phyloP scores from a whole-genome alignment of 306 rosid genomes.

The peach (Prunus persica) region Prunus_persica_NCBIv2 NC_034016.1:18839501-18840000 shows the following conservation, averaged over 20 bases:
- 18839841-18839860: background rate
- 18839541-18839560: constrained; percentile 23
- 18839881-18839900: too few species aligned
- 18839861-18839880: background rate
- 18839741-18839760: background rate
- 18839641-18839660: constrained; percentile 4
- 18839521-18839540: constrained; percentile 26
- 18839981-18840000: too few species aligned
- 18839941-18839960: background rate
- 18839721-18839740: background rate
- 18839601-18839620: constrained; percentile 29
- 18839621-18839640: constrained; percentile 29
- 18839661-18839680: constrained; percentile 30
- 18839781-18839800: background rate
- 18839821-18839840: background rate
- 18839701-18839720: constrained; percentile 23
- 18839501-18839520: constrained; percentile 30
- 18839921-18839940: too few species aligned
- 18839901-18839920: too few species aligned
- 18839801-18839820: background rate
- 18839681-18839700: constrained; percentile 26
- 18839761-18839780: background rate
- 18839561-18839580: constrained; percentile 20
- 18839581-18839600: constrained; percentile 19
- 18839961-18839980: background rate